Evolutionary conservation across 148 eudicot genomes (phyloP).

Genomic region (Salicornia ramosissima): DNA sequence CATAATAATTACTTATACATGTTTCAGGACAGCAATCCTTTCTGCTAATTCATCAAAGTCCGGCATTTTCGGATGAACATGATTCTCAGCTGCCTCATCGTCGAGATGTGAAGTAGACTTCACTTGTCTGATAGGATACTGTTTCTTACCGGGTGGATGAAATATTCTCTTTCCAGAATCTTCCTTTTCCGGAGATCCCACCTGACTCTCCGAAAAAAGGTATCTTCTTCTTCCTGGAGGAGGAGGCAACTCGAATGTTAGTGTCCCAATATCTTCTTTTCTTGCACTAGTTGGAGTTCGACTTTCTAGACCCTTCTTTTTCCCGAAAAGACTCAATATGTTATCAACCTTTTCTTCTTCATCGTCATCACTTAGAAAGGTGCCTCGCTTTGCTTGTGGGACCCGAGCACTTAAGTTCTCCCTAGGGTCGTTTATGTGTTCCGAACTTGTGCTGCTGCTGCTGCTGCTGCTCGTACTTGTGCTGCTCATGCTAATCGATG

Average conservation of each 20-base stretch:
- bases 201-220: slow-evolving; percentile 14
- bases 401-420: slow-evolving; percentile 24
- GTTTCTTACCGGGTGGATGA: slow-evolving; percentile 15
- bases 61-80: slow-evolving; percentile 55
- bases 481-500: slow-evolving; percentile 25
- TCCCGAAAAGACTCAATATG: neutral
- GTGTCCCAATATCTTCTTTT: slow-evolving; percentile 10
- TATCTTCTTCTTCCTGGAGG: slow-evolving; percentile 39
- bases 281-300: slow-evolving; percentile 1
- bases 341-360: slow-evolving; percentile 12
- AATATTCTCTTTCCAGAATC: slow-evolving; percentile 16
- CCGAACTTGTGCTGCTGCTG: slow-evolving; percentile 8
- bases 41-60: slow-evolving; percentile 60
- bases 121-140: slow-evolving; percentile 23
- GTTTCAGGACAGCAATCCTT: slow-evolving; percentile 40
- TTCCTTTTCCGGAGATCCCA: slow-evolving; percentile 19
- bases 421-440: slow-evolving; percentile 13
- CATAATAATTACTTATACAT: neutral
- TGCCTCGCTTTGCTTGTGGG: neutral
- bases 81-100: slow-evolving; percentile 19
- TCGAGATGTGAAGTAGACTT: slow-evolving; percentile 36
- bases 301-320: slow-evolving; percentile 8
- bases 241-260: slow-evolving; percentile 27
- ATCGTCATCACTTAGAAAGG: slow-evolving; percentile 9
- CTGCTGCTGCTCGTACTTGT: slow-evolving; percentile 15